Percentiles rank a stretch among this genome's conserved stretches.
These are phyloP conservation scores for Pinus albicaulis DNA, from an alignment of 75 land plant species.

Conservation along the genomic window DNA sequence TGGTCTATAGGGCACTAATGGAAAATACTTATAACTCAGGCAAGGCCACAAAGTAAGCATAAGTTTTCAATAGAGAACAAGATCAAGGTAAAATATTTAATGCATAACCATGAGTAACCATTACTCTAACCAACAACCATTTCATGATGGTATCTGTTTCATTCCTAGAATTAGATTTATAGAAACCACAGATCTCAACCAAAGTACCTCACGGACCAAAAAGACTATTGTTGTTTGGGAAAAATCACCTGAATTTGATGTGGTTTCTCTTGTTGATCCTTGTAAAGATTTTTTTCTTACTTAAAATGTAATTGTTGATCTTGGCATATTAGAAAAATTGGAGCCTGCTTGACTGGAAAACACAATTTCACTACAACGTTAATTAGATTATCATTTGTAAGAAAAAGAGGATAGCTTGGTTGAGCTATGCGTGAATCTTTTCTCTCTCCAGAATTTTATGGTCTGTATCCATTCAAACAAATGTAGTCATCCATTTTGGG, in stretches of 20 bases:
- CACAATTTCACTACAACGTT: too few species aligned
- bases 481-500: too few species aligned
- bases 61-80: too few species aligned
- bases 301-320: slow-evolving; percentile 11
- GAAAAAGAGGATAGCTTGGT: too few species aligned
- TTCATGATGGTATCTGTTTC: not conserved
- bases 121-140: not conserved
- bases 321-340: too few species aligned
- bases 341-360: too few species aligned
- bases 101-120: not conserved
- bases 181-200: slow-evolving; percentile 39
- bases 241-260: slow-evolving; percentile 17
- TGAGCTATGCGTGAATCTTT: too few species aligned
- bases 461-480: too few species aligned
- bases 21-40: not conserved
- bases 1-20: not conserved
- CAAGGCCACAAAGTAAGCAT: not conserved
- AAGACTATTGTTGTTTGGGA: slow-evolving; percentile 36
- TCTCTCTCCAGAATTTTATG: too few species aligned
- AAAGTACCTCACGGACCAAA: slow-evolving; percentile 39
- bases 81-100: not conserved
- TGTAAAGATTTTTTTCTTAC: slow-evolving; percentile 23
- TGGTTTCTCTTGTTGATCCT: slow-evolving; percentile 48
- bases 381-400: too few species aligned
- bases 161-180: not conserved